Evolutionary conservation across 345 rosid genomes (phyloP), one percentile per base, ranked within the genome.

Genomic region (Cardamine resedifolia): DNA sequence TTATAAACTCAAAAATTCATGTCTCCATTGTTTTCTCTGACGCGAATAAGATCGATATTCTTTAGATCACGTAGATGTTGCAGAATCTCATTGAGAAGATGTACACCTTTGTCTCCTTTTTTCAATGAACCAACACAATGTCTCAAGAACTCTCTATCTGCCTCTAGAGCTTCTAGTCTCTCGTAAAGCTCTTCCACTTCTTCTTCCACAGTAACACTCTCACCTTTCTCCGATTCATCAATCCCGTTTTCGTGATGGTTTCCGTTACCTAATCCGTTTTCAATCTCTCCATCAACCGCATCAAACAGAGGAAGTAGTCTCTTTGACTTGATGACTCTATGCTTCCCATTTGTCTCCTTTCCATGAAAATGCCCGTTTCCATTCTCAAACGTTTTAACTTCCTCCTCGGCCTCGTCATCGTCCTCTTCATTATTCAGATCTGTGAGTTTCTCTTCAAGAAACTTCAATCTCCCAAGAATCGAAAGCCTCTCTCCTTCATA

Each of bases 41-140:
- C 84, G 0, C 84, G 85, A 2, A 85, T 84, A 34, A 67, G 74
- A 69, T 88, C 96, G 7, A 89, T 79, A 4, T 67, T 87, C 64
- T 85, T 87, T 19, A 96, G 83, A 72, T 92, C 90, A 3, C 92
- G 97, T 44, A 96, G 91, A 81, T 96, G 90, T 43, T 84, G 97
- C 30, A 95, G 65, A 56, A 95, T 92, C 79, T 95, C 94, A 72
- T 86, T 82, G 6, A 95, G 92, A 27, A 92, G 86, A 68, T 85
- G 78, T 50, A 90, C 48, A 49, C 99, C 99, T 59, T 90, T 92
- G 59, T 95, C 98, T 2, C 99, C 99, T 80, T 92, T 90, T 79
- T 71, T 87, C 78, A 90, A 74, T n/a, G 99, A 95, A 31, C 87
- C 81, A 33, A 92, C 70, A 68, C 98, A 88, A 76, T 92, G 98